A percentile compares a stretch with the other conserved stretches of the same genome.
phyloP scores from a whole-genome alignment of 768 basidiomycete species.

The Rhizopogon vinicolor region DNA sequence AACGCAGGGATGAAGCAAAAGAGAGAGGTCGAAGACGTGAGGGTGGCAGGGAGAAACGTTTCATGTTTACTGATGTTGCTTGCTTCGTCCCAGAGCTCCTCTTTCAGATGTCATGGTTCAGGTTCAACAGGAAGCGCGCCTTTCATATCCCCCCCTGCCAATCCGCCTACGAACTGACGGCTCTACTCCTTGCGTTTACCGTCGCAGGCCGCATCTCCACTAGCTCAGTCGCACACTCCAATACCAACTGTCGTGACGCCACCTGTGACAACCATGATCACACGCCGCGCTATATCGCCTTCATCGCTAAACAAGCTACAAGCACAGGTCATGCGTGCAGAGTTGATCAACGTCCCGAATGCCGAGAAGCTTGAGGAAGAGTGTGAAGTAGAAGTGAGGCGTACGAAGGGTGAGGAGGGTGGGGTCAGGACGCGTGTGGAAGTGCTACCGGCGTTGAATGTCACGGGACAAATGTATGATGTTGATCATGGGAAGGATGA shows the following conservation, averaged over 20 bases:
- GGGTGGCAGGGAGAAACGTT: constrained; percentile 42
- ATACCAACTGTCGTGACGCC: constrained; percentile 92
- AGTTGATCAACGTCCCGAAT: constrained; percentile 76
- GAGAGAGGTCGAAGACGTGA: constrained; percentile 33
- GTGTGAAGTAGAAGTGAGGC: constrained; percentile 70
- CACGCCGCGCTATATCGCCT: constrained; percentile 53
- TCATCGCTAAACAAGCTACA: constrained; percentile 89
- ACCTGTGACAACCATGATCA: constrained; percentile 28
- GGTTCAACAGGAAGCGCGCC: constrained; percentile 43
- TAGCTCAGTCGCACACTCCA: constrained; percentile 69
- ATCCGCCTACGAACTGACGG: constrained; percentile 42
- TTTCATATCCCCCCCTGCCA: constrained; percentile 49
- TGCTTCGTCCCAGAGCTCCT: constrained; percentile 73
- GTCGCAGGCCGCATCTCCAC: constrained; percentile 55
- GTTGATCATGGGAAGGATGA: constrained; percentile 78
- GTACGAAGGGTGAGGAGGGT: constrained; percentile 40
- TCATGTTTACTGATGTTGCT: constrained; percentile 65
- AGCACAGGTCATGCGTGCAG: constrained; percentile 88
- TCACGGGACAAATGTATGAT: constrained; percentile 82
- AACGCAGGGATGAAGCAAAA: constrained; percentile 30
- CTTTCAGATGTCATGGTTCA: constrained; percentile 84
- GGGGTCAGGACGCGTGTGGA: constrained; percentile 61
- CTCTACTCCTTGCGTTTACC: constrained; percentile 59
- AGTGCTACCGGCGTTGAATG: constrained; percentile 87
- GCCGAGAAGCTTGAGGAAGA: constrained; percentile 76